Evolutionary conservation across 768 basidiomycete species (phyloP), one percentile per base, ranked within the genome.

Genomic region (Coprinopsis strossmayeri): DNA sequence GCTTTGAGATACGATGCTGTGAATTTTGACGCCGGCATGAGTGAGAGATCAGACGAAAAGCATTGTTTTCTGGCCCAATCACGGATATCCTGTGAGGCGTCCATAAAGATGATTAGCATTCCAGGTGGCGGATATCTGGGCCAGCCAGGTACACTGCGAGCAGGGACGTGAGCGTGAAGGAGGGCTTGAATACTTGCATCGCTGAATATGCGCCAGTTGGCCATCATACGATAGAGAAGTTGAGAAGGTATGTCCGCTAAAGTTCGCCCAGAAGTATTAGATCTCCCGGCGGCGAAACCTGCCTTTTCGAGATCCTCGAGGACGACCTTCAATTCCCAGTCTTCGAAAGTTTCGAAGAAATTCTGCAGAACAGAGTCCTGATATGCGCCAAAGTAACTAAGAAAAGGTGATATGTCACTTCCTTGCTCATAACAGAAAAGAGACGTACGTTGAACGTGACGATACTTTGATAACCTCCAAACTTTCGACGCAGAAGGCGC

Each of bases 371-470:
- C 64, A 17, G 69, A 60, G 1, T 70, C 68, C 1, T 69, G 57
- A 61, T 85, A 91, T 2, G 80, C 80, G 12, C 78, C 81, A 55
- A 93, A 82, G 62, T 86, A 93, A 48, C 90, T 93, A 52, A 23
- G 15, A 21, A 50, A 27, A 52, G 43, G 24, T 49, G 56, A 49
- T 50, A 50, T 48, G 58, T 40, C 25, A 51, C 9, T 25, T 12
- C 21, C 50, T 35, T 28, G 3, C 43, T 20, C 10, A 26, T 26
- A 40, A 21, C 28, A 42, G 12, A 38, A 25, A 34, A 38, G 32
- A 46, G 18, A 81, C 90, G 67, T 62, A 95, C 93, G 84, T 87
- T 26, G 71, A 68, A 50, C 75, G 74, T 20, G 89, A 87, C 23
- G 66, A 69, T 1, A 69, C 60, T 64, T 92, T 91, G 10, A 76